Percentiles rank a stretch among this genome's conserved stretches.
phyloP scores from a whole-genome alignment of 768 basidiomycete species.

The Agaricus subrufescens region DNA sequence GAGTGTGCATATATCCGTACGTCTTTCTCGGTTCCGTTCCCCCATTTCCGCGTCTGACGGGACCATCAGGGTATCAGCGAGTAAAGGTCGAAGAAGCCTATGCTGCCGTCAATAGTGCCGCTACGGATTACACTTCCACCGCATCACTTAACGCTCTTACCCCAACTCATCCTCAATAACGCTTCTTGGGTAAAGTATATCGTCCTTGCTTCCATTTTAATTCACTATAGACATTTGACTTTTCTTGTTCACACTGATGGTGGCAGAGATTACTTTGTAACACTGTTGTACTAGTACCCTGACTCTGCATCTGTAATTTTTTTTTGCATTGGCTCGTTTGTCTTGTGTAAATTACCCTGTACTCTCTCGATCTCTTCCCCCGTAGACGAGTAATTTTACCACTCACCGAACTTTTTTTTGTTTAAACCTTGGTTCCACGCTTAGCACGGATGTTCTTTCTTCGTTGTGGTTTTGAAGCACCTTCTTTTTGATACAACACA shows the following conservation, averaged over 20 bases:
- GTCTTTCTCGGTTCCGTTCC: slow-evolving; percentile 16
- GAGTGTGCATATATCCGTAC: slow-evolving; percentile 42
- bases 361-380: not conserved
- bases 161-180: slow-evolving; percentile 3
- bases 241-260: not conserved
- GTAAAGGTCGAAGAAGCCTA: slow-evolving; percentile 43
- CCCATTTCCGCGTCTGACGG: slow-evolving; percentile 7
- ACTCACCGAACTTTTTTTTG: too few relatives aligned
- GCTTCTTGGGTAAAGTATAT: not conserved
- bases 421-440: too few relatives aligned
- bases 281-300: slow-evolving; percentile 9
- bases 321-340: not conserved
- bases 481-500: not conserved
- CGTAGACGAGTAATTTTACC: slow-evolving; percentile 1
- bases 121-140: slow-evolving; percentile 7
- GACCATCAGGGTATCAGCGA: slow-evolving; percentile 35
- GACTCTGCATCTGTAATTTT: slow-evolving; percentile 5
- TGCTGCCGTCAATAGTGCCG: slow-evolving; percentile 27
- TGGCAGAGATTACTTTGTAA: slow-evolving; percentile 1
- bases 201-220: slow-evolving; percentile 6
- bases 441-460: too few relatives aligned
- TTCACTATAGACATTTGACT: slow-evolving; percentile 2
- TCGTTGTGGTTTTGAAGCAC: too few relatives aligned
- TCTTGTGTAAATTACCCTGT: slow-evolving; percentile 6
- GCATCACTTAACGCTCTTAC: not conserved